Evolutionary conservation across 2,329 filamentous ascomycete species (phyloP), one percentile per base, ranked within the genome.

Genomic region (Aaosphaeria arxii): DNA sequence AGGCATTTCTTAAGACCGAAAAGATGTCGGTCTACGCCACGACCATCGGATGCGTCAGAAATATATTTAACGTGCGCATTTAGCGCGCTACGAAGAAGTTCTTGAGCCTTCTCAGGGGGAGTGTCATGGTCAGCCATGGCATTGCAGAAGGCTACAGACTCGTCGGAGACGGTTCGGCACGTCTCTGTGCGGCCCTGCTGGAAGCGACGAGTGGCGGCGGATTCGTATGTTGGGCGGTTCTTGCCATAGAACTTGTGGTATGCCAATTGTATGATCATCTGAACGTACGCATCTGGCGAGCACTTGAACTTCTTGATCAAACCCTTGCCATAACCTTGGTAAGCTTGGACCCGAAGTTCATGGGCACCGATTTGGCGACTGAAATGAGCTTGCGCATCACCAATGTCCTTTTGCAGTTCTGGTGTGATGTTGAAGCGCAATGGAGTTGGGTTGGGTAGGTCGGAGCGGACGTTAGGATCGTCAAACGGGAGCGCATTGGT

Each of bases 301-400:
- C 89, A 96, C 77, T 91, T 95, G 85, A 99, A 97, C 74, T 96
- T 95, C 85, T 99, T 99, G 80, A 99, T 97, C 53, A 99, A 78
- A 29, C 90, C 91, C 78, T 99, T 99, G 71, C 94, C 94, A 72
- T 99, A 99, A 62, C 87, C 92, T 74, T 97, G 91, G 78, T 95
- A 99, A 30, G 91, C 88, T 71, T 97, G 92, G 3, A 99, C 91
- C 24, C 88, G 84, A 41, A 99, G 85, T 71, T 99, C 88, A 72
- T 99, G 94, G 57, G 89, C 80, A 54, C 83, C 84, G 57, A 99
- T 96, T 53, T 95, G 83, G 58, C 84, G 77, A 51, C 80, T 77
- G 74, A 97, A 96, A 75, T 96, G 88, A 50, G 81, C 79, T 55
- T 83, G 78, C 1, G 95, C 94, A 40, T 83, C 82, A 59, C 87